Conservation (phyloP, 2,329 filamentous ascomycete genomes). For the Stylonectria norvegica region DNA sequence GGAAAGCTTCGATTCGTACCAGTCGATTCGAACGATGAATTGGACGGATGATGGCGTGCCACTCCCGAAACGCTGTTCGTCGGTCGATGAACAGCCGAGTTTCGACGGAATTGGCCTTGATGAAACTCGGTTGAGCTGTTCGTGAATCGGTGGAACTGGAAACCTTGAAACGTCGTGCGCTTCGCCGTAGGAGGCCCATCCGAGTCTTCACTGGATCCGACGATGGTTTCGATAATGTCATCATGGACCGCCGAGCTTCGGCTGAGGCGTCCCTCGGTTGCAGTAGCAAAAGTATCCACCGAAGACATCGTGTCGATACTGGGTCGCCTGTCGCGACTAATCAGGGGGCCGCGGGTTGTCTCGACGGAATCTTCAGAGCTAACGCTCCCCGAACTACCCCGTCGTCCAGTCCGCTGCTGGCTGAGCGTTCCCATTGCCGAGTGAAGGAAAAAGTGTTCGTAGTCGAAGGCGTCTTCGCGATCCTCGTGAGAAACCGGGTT, state of each 20-base stretch:
- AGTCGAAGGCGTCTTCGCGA: slow-evolving; percentile 91
- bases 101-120: slow-evolving; percentile 23
- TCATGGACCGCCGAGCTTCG: slow-evolving; percentile 29
- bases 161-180: slow-evolving; percentile 26
- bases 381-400: slow-evolving; percentile 49
- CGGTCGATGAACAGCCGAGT: slow-evolving; percentile 43
- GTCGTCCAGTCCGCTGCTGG: slow-evolving; percentile 27
- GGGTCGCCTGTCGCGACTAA: slow-evolving; percentile 35
- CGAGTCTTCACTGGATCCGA: slow-evolving; percentile 18
- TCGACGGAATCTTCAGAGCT: slow-evolving; percentile 60
- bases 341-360: slow-evolving; percentile 51
- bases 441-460: slow-evolving; percentile 92
- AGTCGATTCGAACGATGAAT: slow-evolving; percentile 55
- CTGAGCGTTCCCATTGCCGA: slow-evolving; percentile 81
- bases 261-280: slow-evolving; percentile 47
- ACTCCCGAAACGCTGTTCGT: slow-evolving; percentile 16
- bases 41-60: slow-evolving; percentile 42
- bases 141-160: slow-evolving; percentile 21
- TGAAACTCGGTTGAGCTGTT: slow-evolving; percentile 27
- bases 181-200: slow-evolving; percentile 20
- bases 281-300: slow-evolving; percentile 55
- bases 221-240: slow-evolving; percentile 16
- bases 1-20: slow-evolving; percentile 62
- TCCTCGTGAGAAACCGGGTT: slow-evolving; percentile 79
- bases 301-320: slow-evolving; percentile 51